Conservation (phyloP, 306 rosid species). For the Cicer bijugum region DNA sequence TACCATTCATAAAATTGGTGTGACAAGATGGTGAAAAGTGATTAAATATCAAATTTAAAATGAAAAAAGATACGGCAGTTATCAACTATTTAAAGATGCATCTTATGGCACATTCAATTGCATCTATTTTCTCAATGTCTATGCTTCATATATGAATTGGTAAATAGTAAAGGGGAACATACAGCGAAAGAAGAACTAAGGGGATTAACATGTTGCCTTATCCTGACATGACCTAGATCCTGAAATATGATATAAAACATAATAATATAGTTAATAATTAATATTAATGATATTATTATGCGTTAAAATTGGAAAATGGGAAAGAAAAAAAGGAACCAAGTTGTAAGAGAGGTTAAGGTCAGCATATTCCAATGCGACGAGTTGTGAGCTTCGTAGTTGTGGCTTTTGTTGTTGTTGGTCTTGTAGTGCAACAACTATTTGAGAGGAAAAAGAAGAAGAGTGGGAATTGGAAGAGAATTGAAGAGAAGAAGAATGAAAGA, state of each 20-base stretch:
- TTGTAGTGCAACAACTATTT: background rate
- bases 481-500: constrained; percentile 23
- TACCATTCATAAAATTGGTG: background rate
- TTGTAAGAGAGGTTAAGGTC: constrained; percentile 80
- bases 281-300: background rate
- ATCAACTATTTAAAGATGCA: background rate
- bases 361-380: constrained; percentile 78
- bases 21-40: background rate
- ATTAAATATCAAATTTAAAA: background rate
- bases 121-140: too few species aligned
- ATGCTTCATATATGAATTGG: background rate
- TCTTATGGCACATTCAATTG: too few species aligned
- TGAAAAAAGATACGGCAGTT: background rate
- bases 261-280: background rate
- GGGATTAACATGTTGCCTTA: constrained; percentile 96
- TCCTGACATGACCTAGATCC: constrained; percentile 82
- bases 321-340: constrained; percentile 29
- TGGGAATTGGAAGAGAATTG: constrained; percentile 31
- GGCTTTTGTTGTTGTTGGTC: constrained; percentile 22
- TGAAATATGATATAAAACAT: constrained; percentile 45
- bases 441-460: constrained; percentile 29
- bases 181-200: constrained; percentile 77
- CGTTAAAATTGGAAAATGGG: background rate
- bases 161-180: constrained; percentile 41
- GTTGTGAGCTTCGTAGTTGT: constrained; percentile 59